phyloP scores from a whole-genome alignment of 805 yeast species.

The Saturnispora sekii region DNA sequence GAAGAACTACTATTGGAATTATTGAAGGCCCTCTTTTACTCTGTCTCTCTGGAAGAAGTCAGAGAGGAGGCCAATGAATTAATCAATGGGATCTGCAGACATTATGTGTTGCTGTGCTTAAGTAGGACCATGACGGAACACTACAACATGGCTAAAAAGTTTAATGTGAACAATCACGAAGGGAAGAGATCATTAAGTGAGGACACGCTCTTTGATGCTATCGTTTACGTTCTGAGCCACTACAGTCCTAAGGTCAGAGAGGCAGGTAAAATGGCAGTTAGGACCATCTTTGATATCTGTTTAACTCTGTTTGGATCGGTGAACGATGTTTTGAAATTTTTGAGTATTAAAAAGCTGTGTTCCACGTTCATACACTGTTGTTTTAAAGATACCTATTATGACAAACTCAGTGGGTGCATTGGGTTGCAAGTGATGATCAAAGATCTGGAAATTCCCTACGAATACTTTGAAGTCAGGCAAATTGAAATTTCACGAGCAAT shows the following conservation, averaged over 20 bases:
- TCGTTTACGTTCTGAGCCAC: constrained; percentile 71
- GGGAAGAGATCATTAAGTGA: constrained; percentile 66
- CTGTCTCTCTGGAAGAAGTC: constrained; percentile 67
- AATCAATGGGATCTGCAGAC: constrained; percentile 62
- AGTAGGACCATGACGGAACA: constrained; percentile 65
- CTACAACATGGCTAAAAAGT: constrained; percentile 56
- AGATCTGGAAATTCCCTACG: constrained; percentile 55
- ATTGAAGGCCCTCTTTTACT: constrained; percentile 60
- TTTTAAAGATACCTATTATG: constrained; percentile 78
- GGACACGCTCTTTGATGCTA: constrained; percentile 60
- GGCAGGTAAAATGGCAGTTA: constrained; percentile 60
- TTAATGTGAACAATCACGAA: constrained; percentile 70
- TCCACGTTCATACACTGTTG: constrained; percentile 84
- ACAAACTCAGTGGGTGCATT: constrained; percentile 80
- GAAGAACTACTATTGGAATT: constrained; percentile 57
- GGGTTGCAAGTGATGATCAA: constrained; percentile 70
- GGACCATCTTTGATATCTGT: constrained; percentile 51
- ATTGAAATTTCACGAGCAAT: constrained; percentile 79
- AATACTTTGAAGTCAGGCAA: constrained; percentile 70
- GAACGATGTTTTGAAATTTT: constrained; percentile 59
- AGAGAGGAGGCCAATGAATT: constrained; percentile 56
- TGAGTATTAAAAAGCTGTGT: constrained; percentile 66
- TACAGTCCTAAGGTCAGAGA: constrained; percentile 61
- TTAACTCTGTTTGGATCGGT: constrained; percentile 55
- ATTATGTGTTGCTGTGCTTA: constrained; percentile 67